Percentiles rank a stretch among this genome's conserved stretches.
Evolutionary conservation across 2,329 filamentous ascomycete species (phyloP).

Genomic region (Aspergillus sp.): DNA sequence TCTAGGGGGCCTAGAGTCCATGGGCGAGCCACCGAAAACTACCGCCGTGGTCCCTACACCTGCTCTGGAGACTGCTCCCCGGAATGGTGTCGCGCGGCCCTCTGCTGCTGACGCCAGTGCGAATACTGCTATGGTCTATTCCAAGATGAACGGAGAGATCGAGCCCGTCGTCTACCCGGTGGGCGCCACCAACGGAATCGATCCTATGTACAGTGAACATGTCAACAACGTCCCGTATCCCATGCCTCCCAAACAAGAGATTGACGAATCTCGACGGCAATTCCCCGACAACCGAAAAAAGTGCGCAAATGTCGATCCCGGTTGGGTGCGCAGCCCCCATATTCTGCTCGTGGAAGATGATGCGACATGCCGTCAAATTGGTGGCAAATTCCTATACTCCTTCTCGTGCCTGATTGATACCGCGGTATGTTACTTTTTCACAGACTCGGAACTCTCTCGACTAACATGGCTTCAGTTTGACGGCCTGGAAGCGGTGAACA

Average conservation of each 20-base stretch:
- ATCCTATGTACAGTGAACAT: constrained; percentile 91
- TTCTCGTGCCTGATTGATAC: constrained; percentile 66
- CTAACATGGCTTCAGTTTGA: constrained; percentile 62
- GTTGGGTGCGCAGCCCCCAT: constrained; percentile 68
- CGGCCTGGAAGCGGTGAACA: constrained; percentile 87
- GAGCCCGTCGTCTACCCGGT: constrained; percentile 85
- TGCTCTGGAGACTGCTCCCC: constrained; percentile 53
- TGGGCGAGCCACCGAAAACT: constrained; percentile 61
- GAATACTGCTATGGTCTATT: constrained; percentile 53
- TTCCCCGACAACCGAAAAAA: constrained; percentile 60
- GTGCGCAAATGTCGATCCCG: constrained; percentile 61
- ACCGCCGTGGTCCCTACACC: constrained; percentile 59
- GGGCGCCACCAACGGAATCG: constrained; percentile 86
- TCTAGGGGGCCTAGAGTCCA: constrained; percentile 63
- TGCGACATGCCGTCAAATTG: constrained; percentile 66
- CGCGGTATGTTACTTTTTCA: constrained; percentile 52
- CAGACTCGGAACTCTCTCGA: neutral
- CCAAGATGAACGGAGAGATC: constrained; percentile 57
- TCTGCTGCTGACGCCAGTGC: constrained; percentile 48
- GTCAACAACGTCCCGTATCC: constrained; percentile 92
- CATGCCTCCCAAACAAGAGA: constrained; percentile 64
- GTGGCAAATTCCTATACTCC: constrained; percentile 66
- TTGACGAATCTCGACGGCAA: constrained; percentile 53
- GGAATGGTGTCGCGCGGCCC: constrained; percentile 46
- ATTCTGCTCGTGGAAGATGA: constrained; percentile 89